Evolutionary conservation across 2,329 filamentous ascomycete species (phyloP), one percentile per base, ranked within the genome.

Genomic region (Beauveria scarabaeidicola): DNA sequence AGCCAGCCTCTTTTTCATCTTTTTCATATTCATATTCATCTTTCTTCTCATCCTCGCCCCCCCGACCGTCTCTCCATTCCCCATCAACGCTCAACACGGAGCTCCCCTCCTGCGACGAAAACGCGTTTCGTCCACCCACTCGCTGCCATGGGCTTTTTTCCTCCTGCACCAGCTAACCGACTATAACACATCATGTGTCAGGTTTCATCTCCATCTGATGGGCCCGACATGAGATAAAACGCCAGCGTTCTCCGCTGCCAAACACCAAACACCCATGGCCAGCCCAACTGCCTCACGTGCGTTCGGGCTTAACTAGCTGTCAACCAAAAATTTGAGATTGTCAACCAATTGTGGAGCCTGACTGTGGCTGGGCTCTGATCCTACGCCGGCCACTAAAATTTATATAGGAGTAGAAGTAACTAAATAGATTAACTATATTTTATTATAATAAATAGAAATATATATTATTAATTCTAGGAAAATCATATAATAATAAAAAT

Each of bases 171-270:
- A 27, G 29, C 47, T 32, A 23, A 44, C 53, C 29, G 11, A 21
- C 25, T 27, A 40, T 46, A 47, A 17, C 40, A 57, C 53, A 40
- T 32, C 23, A 51, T 7, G 21, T 51, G 55, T 58, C 46, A 17
- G 36, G 55, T 58, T 58, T 58, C 46, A 58, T 51, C 46, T 58
- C 44, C 51, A 41, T 52, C 51, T 27, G 51, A 41, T 52, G 21
- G 51, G 21, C 51, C 51, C 13, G 15, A 40, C 51, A 27, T 52
- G 36, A 17, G 51, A 52, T 52, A 52, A 52, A 52, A 41, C 51
- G 32, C 21, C n/a, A 21, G 9, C 36, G 19, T 52, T 5, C 32
- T 40, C 36, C 19, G 21, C 51, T 32, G 21, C 36, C 13, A 52
- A 52, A 40, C 32, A 13, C 36, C 36, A 52, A 52, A 52, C 51